phyloP scores from a whole-genome alignment of 2,329 filamentous ascomycete genomes.

The Polytolypa hystricis region DNA sequence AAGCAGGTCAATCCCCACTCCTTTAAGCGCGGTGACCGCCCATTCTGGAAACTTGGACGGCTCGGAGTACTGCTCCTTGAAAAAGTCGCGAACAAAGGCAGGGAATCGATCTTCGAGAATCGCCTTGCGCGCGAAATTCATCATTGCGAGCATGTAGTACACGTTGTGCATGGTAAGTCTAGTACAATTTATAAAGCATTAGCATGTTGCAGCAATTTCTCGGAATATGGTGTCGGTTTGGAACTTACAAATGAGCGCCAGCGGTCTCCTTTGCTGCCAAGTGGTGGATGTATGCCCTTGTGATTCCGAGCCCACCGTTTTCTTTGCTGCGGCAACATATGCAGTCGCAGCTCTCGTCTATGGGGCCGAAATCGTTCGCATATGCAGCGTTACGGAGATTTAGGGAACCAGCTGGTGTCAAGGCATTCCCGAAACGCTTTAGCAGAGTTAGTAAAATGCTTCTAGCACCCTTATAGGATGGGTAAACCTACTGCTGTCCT shows the following conservation, averaged over 20 bases:
- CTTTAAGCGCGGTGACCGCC: slow-evolving; percentile 67
- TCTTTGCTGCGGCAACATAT: slow-evolving; percentile 57
- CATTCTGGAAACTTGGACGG: slow-evolving; percentile 63
- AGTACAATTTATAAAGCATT: slow-evolving; percentile 7
- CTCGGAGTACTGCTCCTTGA: slow-evolving; percentile 58
- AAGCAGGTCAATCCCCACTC: slow-evolving; percentile 69
- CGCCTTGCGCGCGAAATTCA: slow-evolving; percentile 62
- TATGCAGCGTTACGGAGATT: slow-evolving; percentile 71
- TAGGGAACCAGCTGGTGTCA: slow-evolving; percentile 69
- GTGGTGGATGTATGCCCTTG: slow-evolving; percentile 82
- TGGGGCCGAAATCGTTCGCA: slow-evolving; percentile 67
- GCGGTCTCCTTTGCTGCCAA: slow-evolving; percentile 90
- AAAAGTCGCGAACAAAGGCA: slow-evolving; percentile 66
- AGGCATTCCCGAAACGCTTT: slow-evolving; percentile 79
- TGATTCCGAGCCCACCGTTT: slow-evolving; percentile 67
- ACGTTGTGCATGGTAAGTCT: slow-evolving; percentile 91
- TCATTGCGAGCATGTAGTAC: slow-evolving; percentile 77
- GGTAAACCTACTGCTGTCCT: slow-evolving; percentile 58
- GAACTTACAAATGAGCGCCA: slow-evolving; percentile 56
- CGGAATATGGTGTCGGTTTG: too few species aligned
- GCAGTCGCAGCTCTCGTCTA: slow-evolving; percentile 76
- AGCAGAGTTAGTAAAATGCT: not conserved
- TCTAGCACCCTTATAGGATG: slow-evolving; percentile 1
- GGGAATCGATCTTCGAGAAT: slow-evolving; percentile 76
- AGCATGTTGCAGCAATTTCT: not conserved